Evolutionary conservation across 345 rosid species (phyloP), one percentile per base, ranked within the genome.

Genomic region (Bretschneidera sinensis): DNA sequence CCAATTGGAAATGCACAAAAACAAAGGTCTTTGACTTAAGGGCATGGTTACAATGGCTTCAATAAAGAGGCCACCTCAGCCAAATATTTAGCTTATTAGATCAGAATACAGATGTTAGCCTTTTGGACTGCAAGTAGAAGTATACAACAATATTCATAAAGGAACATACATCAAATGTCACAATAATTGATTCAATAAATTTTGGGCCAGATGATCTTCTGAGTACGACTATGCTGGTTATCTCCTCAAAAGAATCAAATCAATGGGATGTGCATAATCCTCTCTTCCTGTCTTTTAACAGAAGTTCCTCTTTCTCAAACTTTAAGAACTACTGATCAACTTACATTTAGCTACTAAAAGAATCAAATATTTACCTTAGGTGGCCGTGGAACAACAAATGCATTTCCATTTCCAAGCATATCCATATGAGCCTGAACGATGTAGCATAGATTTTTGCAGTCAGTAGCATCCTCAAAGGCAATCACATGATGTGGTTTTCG

Each of bases 401-500:
- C 96, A 43, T 78, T 76, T 21, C 96, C 96, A 55, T 57, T 79
- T 74, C 78, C 81, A 11, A 85, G 87, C 87, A 92, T 83, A 23
- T 86, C 89, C 81, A 88, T 56, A 76, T 88, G 98, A 71, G 85
- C 83, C 77, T 88, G 98, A 61, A 92, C 74, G 39, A 88, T 92
- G 65, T 79, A 85, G 70, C 89, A 85, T 4, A 92, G 83, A 64
- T 79, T 80, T 82, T 75, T 79, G 79, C 90, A 85, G 63, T 92
- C 96, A 11, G 70, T 72, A 43, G 90, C 72, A 63, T 88, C 76
- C 72, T 88, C 92, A 63, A 92, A 88, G 63, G 92, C 95, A 65
- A 92, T 88, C 63, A 86, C 87, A 57, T 86, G 91, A 61, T 70
- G 70, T 20, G 98, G 91, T 73, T 86, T 88, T 11, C 95, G 98